Evolutionary conservation across 805 yeast species (phyloP).

Genomic region (Candida orba): DNA sequence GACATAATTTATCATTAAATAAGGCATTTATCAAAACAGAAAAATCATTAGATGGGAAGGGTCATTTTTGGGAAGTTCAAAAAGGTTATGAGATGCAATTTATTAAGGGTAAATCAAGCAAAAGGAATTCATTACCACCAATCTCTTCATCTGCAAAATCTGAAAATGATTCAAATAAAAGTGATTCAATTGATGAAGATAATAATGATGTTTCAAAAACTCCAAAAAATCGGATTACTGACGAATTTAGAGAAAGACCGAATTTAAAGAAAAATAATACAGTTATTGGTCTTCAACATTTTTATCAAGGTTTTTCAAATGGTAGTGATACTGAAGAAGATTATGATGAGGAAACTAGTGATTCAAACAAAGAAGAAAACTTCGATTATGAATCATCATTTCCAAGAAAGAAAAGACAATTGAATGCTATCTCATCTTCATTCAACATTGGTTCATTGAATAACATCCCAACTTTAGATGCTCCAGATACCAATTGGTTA

Average conservation of each 20-base stretch:
- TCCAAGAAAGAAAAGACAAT: conserved; percentile 19
- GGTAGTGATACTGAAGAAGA: conserved; percentile 6
- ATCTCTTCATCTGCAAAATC: neutral
- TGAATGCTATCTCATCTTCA: conserved; percentile 9
- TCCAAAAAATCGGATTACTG: conserved; percentile 19
- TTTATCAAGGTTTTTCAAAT: conserved; percentile 6
- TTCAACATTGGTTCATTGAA: conserved; percentile 15
- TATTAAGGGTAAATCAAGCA: conserved; percentile 51
- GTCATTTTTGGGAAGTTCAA: conserved; percentile 87
- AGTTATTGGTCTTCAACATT: conserved; percentile 23
- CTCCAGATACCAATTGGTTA: conserved; percentile 34
- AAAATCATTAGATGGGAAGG: conserved; percentile 81
- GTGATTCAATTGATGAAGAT: conserved; percentile 8
- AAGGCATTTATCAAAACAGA: conserved; percentile 90
- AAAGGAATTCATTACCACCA: conserved; percentile 19
- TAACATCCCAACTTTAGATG: conserved; percentile 30
- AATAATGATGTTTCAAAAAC: conserved; percentile 16
- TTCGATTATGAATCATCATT: conserved; percentile 7
- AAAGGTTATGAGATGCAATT: conserved; percentile 79
- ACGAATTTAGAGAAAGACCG: conserved; percentile 12
- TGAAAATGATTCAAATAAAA: conserved; percentile 3
- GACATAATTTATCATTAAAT: conserved; percentile 88
- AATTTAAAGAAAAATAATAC: conserved; percentile 22
- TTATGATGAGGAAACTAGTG: conserved; percentile 2
- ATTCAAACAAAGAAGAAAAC: conserved; percentile 6